A percentile compares a stretch with the other conserved stretches of the same genome.
Evolutionary conservation across 2,329 filamentous ascomycete species (phyloP).

Genomic region (Alternaria consortialis): DNA sequence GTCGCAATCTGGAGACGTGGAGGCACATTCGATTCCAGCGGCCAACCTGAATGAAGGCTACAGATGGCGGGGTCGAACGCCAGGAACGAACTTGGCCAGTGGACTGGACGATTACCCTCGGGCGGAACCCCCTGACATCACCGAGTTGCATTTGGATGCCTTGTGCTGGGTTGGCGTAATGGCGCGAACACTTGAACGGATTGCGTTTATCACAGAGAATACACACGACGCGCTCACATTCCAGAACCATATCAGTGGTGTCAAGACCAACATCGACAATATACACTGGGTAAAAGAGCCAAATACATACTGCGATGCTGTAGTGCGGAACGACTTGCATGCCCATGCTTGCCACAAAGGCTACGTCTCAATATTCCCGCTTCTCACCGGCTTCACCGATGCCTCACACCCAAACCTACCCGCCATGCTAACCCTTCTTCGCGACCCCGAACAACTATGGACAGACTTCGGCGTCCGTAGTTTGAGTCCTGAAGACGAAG

Average conservation of each 20-base stretch:
- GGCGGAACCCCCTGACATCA: conserved; percentile 86
- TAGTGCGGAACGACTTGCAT: conserved; percentile 86
- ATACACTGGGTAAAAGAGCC: conserved; percentile 88
- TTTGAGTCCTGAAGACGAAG: conserved; percentile 78
- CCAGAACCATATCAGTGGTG: conserved; percentile 72
- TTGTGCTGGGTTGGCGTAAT: conserved; percentile 97
- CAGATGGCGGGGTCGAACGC: conserved; percentile 87
- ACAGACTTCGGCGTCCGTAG: conserved; percentile 85
- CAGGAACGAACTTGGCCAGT: conserved; percentile 83
- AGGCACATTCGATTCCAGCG: conserved; percentile 35
- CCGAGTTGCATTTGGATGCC: conserved; percentile 90
- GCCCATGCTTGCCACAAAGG: conserved; percentile 89
- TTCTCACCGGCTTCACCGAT: conserved; percentile 80
- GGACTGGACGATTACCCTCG: conserved; percentile 95
- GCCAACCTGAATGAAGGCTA: conserved; percentile 75
- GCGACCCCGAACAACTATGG: conserved; percentile 83
- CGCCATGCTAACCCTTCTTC: conserved; percentile 76
- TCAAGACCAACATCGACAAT: conserved; percentile 83
- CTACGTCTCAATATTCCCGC: conserved; percentile 90
- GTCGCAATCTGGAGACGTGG: conserved; percentile 80
- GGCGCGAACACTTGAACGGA: conserved; percentile 78
- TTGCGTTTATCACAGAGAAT: conserved; percentile 76
- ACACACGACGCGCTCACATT: conserved; percentile 77
- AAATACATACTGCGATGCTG: conserved; percentile 88
- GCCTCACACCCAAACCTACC: conserved; percentile 77